Base-by-base conservation (phyloP, 1,284 basidiomycete genomes). In the Tranzscheliella williamsii region DNA sequence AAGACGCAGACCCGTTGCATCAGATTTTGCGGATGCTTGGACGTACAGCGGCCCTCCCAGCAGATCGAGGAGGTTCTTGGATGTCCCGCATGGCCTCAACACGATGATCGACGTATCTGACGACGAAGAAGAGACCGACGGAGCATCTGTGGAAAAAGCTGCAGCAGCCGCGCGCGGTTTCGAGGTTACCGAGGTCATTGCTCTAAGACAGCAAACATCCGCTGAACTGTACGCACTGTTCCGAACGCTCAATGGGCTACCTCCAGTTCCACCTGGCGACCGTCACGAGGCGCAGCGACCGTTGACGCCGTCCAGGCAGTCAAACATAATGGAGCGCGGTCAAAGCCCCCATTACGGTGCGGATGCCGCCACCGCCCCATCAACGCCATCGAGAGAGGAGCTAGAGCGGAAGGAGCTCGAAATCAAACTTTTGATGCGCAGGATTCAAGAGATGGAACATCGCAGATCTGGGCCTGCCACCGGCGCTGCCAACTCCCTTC, bases 331-430 rank as follows among this genome's bases (percentile, higher is more conserved):
- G n/a, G n/a, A n/a, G n/a, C n/a, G n/a, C n/a, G n/a, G n/a, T n/a
- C n/a, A n/a, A n/a, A n/a, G 11, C 24, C 18, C 4, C 11, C 6
- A 8, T n/a, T 8, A 12, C 36, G 7, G 8, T 23, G 36, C 9
- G 8, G 26, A 27, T 27, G 26, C 15, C 26, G 26, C 8, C 26
- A 27, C 27, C 3, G 51, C 31, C 5, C 24, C 46, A 3, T 33
- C 40, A 16, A 50, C 56, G 13, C 51, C 57, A n/a, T 61, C 51
- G 5, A 44, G 42, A 18, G 53, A 57, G 16, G 53, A 57, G 4
- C 43, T 63, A 38, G 27, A 49, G 24, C 44, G 45, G 23, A 63
- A 63, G 39, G 60, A 63, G 33, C 50, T 57, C 13, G 60, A 63
- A 22, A 63, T 63, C 50, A 54, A 53, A 44, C 48, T 46, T 26